Percentiles rank a stretch among this genome's conserved stretches.
Evolutionary conservation across 345 rosid genomes (phyloP).

Genomic region (Eucalyptus fibrosa): DNA sequence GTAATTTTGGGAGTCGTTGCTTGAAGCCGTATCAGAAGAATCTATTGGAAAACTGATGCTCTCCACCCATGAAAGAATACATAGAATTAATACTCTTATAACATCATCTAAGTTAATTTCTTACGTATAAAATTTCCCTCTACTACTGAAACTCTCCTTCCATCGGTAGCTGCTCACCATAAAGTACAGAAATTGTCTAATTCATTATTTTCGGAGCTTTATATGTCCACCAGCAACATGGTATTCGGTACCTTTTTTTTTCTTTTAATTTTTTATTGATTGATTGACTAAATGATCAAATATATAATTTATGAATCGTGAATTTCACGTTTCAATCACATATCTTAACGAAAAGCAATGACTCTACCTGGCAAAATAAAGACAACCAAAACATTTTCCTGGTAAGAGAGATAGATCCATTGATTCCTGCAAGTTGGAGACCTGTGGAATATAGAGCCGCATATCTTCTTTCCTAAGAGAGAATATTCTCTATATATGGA

Average conservation of each 20-base stretch:
- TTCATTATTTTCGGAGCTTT: not conserved
- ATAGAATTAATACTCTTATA: not conserved
- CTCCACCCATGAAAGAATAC: not conserved
- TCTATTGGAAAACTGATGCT: not conserved
- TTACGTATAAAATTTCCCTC: not conserved
- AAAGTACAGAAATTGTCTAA: not conserved
- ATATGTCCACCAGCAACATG: not conserved
- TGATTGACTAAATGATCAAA: not conserved
- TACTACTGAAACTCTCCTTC: not conserved
- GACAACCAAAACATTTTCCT: not conserved
- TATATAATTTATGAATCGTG: not conserved
- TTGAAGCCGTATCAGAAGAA: not conserved
- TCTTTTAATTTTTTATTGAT: not conserved
- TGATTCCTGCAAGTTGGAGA: not conserved
- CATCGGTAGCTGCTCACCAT: not conserved
- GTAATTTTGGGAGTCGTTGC: not conserved
- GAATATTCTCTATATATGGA: not conserved
- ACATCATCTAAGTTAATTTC: not conserved
- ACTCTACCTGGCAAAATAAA: not conserved
- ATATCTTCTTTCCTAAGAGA: not conserved
- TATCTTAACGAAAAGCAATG: not conserved
- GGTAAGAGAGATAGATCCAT: not conserved
- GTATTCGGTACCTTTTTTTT: too few species aligned
- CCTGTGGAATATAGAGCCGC: not conserved
- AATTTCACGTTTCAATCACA: not conserved